Evolutionary conservation across 768 basidiomycete species (phyloP), one percentile per base, ranked within the genome.

Genomic region (Panaeolus cyanescens): DNA sequence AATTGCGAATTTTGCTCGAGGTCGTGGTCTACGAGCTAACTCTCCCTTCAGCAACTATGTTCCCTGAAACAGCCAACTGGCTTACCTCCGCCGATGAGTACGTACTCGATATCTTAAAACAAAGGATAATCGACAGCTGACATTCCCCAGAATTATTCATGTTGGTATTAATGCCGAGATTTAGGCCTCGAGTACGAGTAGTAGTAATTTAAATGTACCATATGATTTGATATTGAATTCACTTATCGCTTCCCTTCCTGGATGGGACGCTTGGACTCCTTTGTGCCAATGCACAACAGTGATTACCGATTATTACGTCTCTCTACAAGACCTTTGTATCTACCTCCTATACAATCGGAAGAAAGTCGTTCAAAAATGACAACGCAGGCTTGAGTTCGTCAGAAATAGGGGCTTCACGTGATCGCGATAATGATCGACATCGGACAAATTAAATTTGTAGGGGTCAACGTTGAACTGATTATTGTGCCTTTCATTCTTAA

Each of bases 51-150:
- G 85, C 77, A 1, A 82, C 80, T 0, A 85, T 87, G 80, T 87
- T 88, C 74, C 87, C 86, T 0, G 85, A 86, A 62, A 85, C 84
- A 0, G 84, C 73, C 1, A 85, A 83, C 61, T 87, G 85, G 85
- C 62, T 81, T 5, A 81, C 80, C 0, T 77, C 79, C n/a, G 80
- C 80, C 1, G 86, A 88, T 60, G 83, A 86, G 83, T 85, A 68
- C 33, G 82, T 77, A 19, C 20, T 22, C 25, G 28, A 31, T 31
- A 1, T 22, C 22, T 22, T 32, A 32, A 25, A 25, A 13, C 6
- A 2, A 12, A 20, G 28, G 1, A 25, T 45, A 15, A 28, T 60
- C 17, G 58, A 55, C 25, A 40, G 25, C 30, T 32, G 33, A 50
- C 6, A 25, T 56, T 28, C n/a, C 32, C 12, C 55, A 83, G 82